Evolutionary conservation across 345 rosid species (phyloP), one percentile per base, ranked within the genome.

Genomic region (Erodium maritimum): DNA sequence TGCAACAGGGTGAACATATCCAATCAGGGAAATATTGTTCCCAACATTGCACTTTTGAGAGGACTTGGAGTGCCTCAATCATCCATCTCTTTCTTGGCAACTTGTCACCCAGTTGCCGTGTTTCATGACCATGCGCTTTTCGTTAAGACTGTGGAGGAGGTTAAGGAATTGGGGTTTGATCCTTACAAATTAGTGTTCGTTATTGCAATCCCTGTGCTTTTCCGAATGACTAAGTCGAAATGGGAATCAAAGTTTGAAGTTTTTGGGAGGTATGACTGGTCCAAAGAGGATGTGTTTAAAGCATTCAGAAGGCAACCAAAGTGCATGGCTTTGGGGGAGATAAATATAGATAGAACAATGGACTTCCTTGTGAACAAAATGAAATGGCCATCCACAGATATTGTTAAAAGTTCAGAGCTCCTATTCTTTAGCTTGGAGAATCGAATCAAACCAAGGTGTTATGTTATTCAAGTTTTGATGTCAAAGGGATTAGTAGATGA

Each of bases 361-460:
- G n/a, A n/a, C n/a, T n/a, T n/a, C n/a, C n/a, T n/a, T n/a, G n/a
- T n/a, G n/a, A n/a, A n/a, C n/a, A n/a, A n/a, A 68, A 75, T 81
- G 78, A 81, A 70, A 2, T 25, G 60, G 63, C 60, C 52, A 10
- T 62, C 90, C 4, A 58, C 62, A 55, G 57, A 22, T 13, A 67
- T 83, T 17, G 82, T 70, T 0, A 64, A 66, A 19, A 62, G 60
- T 21, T 85, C 85, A 1, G 67, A 59, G 17, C 60, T 79, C 10
- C 52, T 81, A 48, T 67, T 74, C 53, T 74, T 69, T 53, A 81
- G 75, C 67, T 54, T 81, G 63, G 77, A 79, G 55, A 84, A 74
- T 75, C 77, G 87, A 68, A 81, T 77, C 18, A 61, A 73, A 37
- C 86, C 86, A 0, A 67, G 86, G 60, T 79, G 80, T 64, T 67